phyloP scores from a whole-genome alignment of 2,329 filamentous ascomycete genomes.

The Aspergillus sp. region DNA sequence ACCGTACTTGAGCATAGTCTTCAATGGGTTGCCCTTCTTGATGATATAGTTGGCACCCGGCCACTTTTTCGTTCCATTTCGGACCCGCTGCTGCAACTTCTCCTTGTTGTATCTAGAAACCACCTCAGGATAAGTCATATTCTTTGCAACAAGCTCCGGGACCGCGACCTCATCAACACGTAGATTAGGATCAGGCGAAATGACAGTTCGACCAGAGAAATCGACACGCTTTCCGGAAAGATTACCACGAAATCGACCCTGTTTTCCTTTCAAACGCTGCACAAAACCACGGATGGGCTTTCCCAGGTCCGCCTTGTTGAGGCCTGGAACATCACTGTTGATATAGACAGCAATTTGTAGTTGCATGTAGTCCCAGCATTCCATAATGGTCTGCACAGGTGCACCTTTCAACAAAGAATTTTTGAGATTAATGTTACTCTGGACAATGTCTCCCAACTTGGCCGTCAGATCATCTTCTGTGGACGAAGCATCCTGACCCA shows the following conservation, averaged over 20 bases:
- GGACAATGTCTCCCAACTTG: constrained; percentile 94
- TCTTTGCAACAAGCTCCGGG: constrained; percentile 87
- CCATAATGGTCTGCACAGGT: constrained; percentile 85
- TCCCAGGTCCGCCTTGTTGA: constrained; percentile 83
- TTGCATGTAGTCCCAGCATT: constrained; percentile 97
- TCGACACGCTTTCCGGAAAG: constrained; percentile 97
- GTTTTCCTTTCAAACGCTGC: constrained; percentile 93
- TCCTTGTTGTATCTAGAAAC: constrained; percentile 82
- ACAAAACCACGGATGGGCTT: constrained; percentile 93
- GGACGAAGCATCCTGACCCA: constrained; percentile 87
- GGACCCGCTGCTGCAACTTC: constrained; percentile 72
- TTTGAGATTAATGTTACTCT: constrained; percentile 83
- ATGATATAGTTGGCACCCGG: constrained; percentile 84
- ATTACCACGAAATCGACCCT: constrained; percentile 95
- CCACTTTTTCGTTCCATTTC: constrained; percentile 74
- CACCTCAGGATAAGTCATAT: constrained; percentile 90
- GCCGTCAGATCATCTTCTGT: constrained; percentile 97
- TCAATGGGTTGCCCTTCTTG: constrained; percentile 69
- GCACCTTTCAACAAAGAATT: constrained; percentile 81
- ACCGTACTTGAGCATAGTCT: constrained; percentile 73
- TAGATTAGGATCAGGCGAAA: constrained; percentile 93
- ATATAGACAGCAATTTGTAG: constrained; percentile 97
- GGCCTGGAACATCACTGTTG: constrained; percentile 90
- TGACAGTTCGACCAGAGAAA: constrained; percentile 95
- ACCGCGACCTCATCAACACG: constrained; percentile 92